Percentiles rank a stretch among this genome's conserved stretches.
These are phyloP conservation scores for Singerocomus rubriflavus DNA, from an alignment of 1,284 basidiomycete species.

Conservation along the genomic window DNA sequence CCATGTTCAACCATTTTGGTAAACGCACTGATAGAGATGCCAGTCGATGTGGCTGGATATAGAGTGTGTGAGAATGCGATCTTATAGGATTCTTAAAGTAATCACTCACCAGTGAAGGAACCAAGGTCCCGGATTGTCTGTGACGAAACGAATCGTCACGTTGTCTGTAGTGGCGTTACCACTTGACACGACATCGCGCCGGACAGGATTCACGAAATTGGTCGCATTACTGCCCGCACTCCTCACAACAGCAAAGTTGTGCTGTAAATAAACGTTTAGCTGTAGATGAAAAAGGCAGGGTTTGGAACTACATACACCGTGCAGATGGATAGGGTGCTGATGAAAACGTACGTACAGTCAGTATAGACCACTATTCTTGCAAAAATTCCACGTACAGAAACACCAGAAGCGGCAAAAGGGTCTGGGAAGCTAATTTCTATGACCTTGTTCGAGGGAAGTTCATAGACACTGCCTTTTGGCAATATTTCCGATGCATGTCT, in stretches of 20 bases:
- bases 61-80: not conserved
- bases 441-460: constrained; percentile 30
- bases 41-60: constrained; percentile 38
- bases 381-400: constrained; percentile 31
- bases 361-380: not conserved
- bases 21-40: constrained; percentile 35
- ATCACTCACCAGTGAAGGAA: constrained; percentile 42
- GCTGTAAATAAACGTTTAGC: constrained; percentile 12
- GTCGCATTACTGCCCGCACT: constrained; percentile 13
- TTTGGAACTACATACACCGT: constrained; percentile 27
- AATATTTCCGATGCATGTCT: constrained; percentile 26
- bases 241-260: constrained; percentile 27
- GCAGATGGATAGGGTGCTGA: constrained; percentile 35
- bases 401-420: constrained; percentile 21
- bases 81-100: not conserved
- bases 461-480: constrained; percentile 32
- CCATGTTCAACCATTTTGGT: not conserved
- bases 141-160: constrained; percentile 44
- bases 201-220: constrained; percentile 30
- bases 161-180: constrained; percentile 27
- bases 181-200: constrained; percentile 26
- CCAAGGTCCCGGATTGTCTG: constrained; percentile 49
- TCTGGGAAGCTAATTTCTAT: constrained; percentile 36
- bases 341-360: constrained; percentile 11
- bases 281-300: not conserved